Conservation (phyloP, 176 grass and related monocot genomes). For the Ensete ventricosum region DNA sequence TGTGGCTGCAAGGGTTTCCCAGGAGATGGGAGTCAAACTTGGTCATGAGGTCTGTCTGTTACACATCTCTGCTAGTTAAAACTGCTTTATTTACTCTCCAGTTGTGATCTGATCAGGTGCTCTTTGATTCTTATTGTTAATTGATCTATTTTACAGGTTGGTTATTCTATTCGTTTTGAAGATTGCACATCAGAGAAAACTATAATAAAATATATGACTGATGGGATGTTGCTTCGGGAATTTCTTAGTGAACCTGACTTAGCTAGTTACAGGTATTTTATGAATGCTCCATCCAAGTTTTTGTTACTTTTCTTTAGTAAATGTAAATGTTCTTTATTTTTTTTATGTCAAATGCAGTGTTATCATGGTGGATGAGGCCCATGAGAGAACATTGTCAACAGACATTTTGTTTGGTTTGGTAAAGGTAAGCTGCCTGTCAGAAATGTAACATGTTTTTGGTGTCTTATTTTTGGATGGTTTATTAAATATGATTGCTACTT, state of each 20-base stretch:
- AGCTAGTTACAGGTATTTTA: constrained; percentile 66
- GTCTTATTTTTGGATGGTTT: not conserved
- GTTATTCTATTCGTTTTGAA: constrained; percentile 97
- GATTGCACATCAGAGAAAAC: constrained; percentile 98
- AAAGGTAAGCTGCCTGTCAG: constrained; percentile 37
- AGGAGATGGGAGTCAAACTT: constrained; percentile 93
- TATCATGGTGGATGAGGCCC: constrained; percentile 96
- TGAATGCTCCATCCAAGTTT: not conserved
- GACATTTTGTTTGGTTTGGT: constrained; percentile 96
- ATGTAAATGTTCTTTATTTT: not conserved
- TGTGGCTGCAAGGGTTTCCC: constrained; percentile 81
- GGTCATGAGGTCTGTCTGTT: constrained; percentile 74
- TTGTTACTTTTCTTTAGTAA: not conserved
- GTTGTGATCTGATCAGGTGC: not conserved
- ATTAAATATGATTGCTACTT: not conserved
- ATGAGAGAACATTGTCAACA: constrained; percentile 87
- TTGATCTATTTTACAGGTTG: constrained; percentile 48
- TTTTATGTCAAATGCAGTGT: constrained; percentile 32
- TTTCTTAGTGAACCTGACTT: constrained; percentile 95
- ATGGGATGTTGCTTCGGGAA: constrained; percentile 88
- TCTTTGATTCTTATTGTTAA: constrained; percentile 14
- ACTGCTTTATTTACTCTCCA: constrained; percentile 14
- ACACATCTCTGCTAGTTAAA: not conserved
- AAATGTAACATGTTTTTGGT: not conserved
- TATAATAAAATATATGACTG: constrained; percentile 95